phyloP scores from a whole-genome alignment of 306 rosid species.

The Canavalia ensiformis region DNA sequence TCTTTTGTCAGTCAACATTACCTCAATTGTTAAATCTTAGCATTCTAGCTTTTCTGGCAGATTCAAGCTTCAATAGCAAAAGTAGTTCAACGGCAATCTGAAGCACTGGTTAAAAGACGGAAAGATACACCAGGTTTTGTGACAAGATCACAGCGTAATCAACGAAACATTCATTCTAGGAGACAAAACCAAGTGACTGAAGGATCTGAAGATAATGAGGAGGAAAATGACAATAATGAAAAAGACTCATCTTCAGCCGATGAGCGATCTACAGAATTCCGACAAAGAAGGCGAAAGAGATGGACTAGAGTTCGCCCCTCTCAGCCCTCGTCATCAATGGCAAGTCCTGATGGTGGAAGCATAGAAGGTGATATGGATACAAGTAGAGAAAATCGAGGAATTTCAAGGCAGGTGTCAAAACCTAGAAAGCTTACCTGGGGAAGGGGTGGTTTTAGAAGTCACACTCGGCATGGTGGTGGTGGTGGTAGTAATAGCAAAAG shows the following conservation, averaged over 20 bases:
- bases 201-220: slow-evolving; percentile 86
- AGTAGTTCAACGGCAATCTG: slow-evolving; percentile 87
- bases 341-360: slow-evolving; percentile 71
- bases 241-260: slow-evolving; percentile 83
- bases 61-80: slow-evolving; percentile 66
- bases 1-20: slow-evolving; percentile 8
- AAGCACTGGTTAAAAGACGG: slow-evolving; percentile 86
- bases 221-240: slow-evolving; percentile 69
- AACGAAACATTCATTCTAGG: slow-evolving; percentile 65
- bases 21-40: slow-evolving; percentile 27
- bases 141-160: slow-evolving; percentile 76
- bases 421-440: slow-evolving; percentile 93
- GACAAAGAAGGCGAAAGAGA: slow-evolving; percentile 74
- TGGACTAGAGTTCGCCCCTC: slow-evolving; percentile 68
- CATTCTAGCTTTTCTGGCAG: slow-evolving; percentile 47
- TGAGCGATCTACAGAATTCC: slow-evolving; percentile 65
- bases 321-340: slow-evolving; percentile 82
- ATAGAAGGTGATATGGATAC: slow-evolving; percentile 74
- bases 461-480: slow-evolving; percentile 82
- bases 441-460: slow-evolving; percentile 87
- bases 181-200: slow-evolving; percentile 70
- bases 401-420: slow-evolving; percentile 72
- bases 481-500: slow-evolving; percentile 73
- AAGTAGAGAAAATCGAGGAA: slow-evolving; percentile 70
- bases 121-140: slow-evolving; percentile 65